Evolutionary conservation across 306 rosid species (phyloP), one percentile per base, ranked within the genome.

Genomic region (Acacia confusa): DNA sequence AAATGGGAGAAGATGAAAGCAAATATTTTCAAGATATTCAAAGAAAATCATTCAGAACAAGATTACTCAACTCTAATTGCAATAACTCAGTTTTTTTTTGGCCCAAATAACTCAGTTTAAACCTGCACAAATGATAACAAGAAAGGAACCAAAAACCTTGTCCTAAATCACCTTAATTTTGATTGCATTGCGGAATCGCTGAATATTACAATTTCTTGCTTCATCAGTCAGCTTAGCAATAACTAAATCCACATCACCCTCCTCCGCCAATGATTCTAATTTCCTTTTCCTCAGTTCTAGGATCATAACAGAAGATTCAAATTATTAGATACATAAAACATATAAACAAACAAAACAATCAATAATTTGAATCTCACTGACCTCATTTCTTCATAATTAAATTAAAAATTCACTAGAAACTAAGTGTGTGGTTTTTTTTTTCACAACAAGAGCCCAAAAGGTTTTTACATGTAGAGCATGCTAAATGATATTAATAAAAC

Each of bases 171-270:
- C 99, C 98, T 93, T 95, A 82, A 91, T 82, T 89, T 90, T 81
- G 32, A 88, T 89, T 43, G 84, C 91, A 67, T 86, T 85, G 50
- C 38, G 85, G 82, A 90, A 90, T 17, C 97, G 90, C 70, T 86
- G 83, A 82, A 78, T 79, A 55, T 86, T 90, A 80, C 53, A 85
- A 41, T 86, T 88, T 78, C 78, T 85, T 73, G 91, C 92, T 78
- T 93, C 85, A 66, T 92, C 92, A 72, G 73, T 88, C 80, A 93
- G 91, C 90, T 92, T 91, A 2, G 86, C 87, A 82, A 93, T 73
- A 85, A 47, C 76, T 55, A 89, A 76, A 78, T 92, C 94, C 52
- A 89, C 45, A 78, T 92, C 97, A 77, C 76, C 91, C 76, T 79
- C 86, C 82, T 78, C 86, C 85, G 84, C 89, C 89, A 89, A 53